Evolutionary conservation across 2,329 filamentous ascomycete species (phyloP).

Genomic region (Byssochlamys sp.): DNA sequence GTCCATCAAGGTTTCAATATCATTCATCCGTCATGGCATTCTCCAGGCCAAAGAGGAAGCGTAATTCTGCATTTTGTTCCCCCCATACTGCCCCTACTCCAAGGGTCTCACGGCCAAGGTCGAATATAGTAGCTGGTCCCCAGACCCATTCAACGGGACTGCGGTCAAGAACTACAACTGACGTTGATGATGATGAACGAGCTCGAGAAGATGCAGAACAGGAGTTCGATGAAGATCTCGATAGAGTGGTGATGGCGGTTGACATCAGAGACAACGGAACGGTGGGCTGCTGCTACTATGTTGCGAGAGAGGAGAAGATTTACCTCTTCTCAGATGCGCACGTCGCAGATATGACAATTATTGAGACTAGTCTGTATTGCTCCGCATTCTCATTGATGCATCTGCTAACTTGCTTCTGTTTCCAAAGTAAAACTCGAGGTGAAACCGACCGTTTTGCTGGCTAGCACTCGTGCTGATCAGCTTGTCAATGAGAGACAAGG

Average conservation of each 20-base stretch:
- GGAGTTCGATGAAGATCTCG: slow-evolving; percentile 42
- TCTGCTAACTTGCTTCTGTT: slow-evolving; percentile 10
- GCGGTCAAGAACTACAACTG: neutral
- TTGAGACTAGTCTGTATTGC: slow-evolving; percentile 45
- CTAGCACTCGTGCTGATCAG: slow-evolving; percentile 49
- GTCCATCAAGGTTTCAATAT: neutral
- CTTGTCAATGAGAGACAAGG: slow-evolving; percentile 25
- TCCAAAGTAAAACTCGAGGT: slow-evolving; percentile 50
- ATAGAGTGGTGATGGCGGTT: slow-evolving; percentile 70
- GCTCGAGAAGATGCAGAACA: slow-evolving; percentile 7
- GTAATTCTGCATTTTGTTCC: slow-evolving; percentile 1
- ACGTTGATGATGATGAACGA: slow-evolving; percentile 15
- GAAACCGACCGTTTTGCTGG: slow-evolving; percentile 51
- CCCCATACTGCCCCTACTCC: slow-evolving; percentile 1
- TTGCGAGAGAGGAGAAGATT: slow-evolving; percentile 58
- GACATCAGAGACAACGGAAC: slow-evolving; percentile 61
- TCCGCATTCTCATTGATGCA: neutral
- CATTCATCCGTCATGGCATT: neutral
- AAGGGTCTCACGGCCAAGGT: slow-evolving; percentile 1
- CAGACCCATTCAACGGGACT: neutral
- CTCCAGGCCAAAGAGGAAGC: slow-evolving; percentile 4
- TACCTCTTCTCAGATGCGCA: slow-evolving; percentile 69
- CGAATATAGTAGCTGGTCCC: neutral
- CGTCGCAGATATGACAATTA: slow-evolving; percentile 56
- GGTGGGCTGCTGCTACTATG: slow-evolving; percentile 77